A percentile compares a stretch with the other conserved stretches of the same genome.
Evolutionary conservation across 176 grass and related monocot species (phyloP).

Genomic region (Oryza glumipatula): DNA sequence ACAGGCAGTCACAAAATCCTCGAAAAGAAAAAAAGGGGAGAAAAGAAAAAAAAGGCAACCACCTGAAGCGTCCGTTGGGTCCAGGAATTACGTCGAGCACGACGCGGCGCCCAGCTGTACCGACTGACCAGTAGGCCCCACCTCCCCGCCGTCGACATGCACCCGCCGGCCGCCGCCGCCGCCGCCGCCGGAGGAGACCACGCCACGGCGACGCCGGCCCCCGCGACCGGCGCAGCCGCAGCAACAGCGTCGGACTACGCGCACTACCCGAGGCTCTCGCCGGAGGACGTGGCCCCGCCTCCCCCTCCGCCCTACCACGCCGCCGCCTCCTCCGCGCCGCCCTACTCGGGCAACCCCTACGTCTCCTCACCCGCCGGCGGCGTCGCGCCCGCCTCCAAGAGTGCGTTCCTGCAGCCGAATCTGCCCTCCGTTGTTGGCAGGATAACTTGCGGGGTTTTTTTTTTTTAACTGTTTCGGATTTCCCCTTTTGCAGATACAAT

Average conservation of each 20-base stretch:
- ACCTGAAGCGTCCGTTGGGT: not conserved
- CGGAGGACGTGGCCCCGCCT: slow-evolving; percentile 58
- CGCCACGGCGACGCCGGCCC: not conserved
- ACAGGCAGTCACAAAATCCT: slow-evolving; percentile 23
- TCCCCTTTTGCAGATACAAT: slow-evolving; percentile 61
- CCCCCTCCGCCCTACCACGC: slow-evolving; percentile 53
- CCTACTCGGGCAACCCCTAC: slow-evolving; percentile 74
- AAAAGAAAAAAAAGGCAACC: not conserved
- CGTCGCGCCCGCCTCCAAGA: slow-evolving; percentile 51
- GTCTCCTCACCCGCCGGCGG: slow-evolving; percentile 50
- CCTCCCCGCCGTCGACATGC: slow-evolving; percentile 46
- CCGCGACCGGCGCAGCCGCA: not conserved
- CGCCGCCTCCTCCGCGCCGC: slow-evolving; percentile 48
- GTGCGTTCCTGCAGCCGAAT: slow-evolving; percentile 36
- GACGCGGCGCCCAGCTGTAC: slow-evolving; percentile 17
- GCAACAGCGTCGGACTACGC: slow-evolving; percentile 37
- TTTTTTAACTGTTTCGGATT: not conserved
- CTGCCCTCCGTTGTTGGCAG: not conserved
- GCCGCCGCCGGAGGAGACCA: slow-evolving; percentile 24
- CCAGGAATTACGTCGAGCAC: slow-evolving; percentile 37
- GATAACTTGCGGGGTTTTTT: not conserved
- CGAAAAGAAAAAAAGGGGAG: slow-evolving; percentile 3
- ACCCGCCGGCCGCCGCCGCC: slow-evolving; percentile 33
- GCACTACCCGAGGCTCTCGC: slow-evolving; percentile 57
- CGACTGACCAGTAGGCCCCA: not conserved